Base-by-base conservation (phyloP, 371 early-diverging fungal species). In the Mucor sp. region DNA sequence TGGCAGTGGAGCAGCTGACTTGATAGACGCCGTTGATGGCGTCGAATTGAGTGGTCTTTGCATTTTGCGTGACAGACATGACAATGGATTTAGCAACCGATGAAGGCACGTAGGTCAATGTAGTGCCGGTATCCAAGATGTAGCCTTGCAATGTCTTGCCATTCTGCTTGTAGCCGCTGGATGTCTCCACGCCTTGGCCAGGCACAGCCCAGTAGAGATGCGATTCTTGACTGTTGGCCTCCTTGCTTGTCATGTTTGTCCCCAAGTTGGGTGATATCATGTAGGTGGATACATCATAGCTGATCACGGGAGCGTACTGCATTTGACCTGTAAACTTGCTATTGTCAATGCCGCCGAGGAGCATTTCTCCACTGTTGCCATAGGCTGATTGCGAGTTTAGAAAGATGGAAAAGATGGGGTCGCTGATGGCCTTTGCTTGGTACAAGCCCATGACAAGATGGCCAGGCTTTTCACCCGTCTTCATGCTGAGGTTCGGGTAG, bases 291-390 rank as follows among this genome's bases (percentile, higher is more conserved):
- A 62, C 37, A 48, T 74, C 68, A 33, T 76, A 60, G 19, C 70
- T 63, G 0, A 76, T 74, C 1, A 83, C 81, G 5, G 83, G 77
- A n/a, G 79, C 60, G 56, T 87, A 89, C 3, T 69, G 69, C 47
- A 89, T 50, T 5, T 77, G 70, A 11, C 90, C 89, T 1, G 71
- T 66, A 66, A 74, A 88, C 67, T 84, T 85, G 58, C 76, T 62
- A 11, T 59, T 25, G 66, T 91, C 87, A 37, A 80, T 78, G 4
- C 85, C 89, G 6, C 88, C 89, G 70, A 91, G 77, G 25, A 82
- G 81, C 53, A 89, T 80, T 59, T 88, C 85, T 15, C 89, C 91
- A 0, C 78, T 69, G 72, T 74, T 78, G 5, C 78, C 80, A 8
- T 62, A 32, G 30, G 73, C 25, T 3, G 67, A 56, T 9, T 59